A percentile compares a stretch with the other conserved stretches of the same genome.
These are phyloP conservation scores for Coemansia sp. DNA, from an alignment of 192 early-diverging fungal species.

Conservation along the genomic window DNA sequence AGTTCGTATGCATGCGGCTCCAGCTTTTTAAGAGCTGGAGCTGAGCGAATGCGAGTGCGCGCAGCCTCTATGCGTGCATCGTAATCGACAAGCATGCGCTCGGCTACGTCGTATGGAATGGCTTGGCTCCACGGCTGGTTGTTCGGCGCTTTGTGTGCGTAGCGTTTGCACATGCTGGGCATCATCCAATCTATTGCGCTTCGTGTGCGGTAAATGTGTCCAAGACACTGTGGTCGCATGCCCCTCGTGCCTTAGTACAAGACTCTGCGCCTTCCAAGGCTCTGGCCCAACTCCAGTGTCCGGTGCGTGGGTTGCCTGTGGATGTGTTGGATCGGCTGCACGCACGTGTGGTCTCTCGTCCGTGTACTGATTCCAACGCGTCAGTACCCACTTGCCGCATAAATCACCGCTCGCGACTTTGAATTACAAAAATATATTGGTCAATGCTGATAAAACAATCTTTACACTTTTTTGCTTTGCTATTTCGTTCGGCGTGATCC, in stretches of 20 bases:
- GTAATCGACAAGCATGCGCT: conserved; percentile 7
- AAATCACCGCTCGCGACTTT: not conserved
- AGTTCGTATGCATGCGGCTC: not conserved
- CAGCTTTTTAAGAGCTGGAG: no score
- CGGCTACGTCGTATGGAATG: conserved; percentile 18
- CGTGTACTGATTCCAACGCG: not conserved
- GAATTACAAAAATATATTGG: not conserved
- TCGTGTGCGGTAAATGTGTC: not conserved
- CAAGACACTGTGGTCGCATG: conserved; percentile 4
- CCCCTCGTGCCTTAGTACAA: not conserved
- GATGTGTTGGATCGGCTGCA: not conserved
- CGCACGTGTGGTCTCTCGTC: not conserved
- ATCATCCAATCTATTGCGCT: not conserved
- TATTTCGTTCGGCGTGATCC: not conserved
- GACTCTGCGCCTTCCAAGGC: not conserved
- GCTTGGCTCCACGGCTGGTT: conserved; percentile 26
- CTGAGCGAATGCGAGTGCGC: not conserved
- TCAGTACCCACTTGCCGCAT: not conserved
- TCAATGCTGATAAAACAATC: no score
- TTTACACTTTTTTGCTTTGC: no score
- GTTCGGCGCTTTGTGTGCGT: not conserved
- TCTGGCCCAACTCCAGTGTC: not conserved
- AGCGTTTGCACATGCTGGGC: not conserved
- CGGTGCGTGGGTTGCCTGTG: not conserved
- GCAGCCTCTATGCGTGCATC: conserved; percentile 2